Evolutionary conservation across 192 early-diverging fungal species (phyloP).

Genomic region (Funneliformis geosporum): DNA sequence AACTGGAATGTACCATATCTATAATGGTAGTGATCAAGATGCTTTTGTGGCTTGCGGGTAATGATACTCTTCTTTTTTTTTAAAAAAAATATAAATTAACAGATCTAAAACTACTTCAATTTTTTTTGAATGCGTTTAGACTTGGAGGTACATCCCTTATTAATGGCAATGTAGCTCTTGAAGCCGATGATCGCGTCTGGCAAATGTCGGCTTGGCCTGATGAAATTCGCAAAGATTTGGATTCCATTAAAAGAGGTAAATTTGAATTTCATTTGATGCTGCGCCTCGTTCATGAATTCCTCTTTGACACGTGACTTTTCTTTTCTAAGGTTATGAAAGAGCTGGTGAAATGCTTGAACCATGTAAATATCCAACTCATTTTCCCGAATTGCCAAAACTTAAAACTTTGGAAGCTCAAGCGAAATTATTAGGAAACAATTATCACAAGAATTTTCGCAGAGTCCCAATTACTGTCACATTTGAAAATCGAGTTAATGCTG

Average conservation of each 20-base stretch:
- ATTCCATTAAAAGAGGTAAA: background rate
- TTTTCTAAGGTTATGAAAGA: constrained; percentile 32
- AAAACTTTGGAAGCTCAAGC: constrained; percentile 44
- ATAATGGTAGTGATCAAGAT: constrained; percentile 45
- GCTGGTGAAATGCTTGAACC: constrained; percentile 46
- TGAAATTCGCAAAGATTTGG: constrained; percentile 40
- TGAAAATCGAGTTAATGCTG: constrained; percentile 44
- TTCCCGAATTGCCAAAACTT: constrained; percentile 45
- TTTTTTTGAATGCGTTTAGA: constrained; percentile 25
- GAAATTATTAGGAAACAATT: constrained; percentile 30
- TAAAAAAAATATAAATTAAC: too few relatives aligned
- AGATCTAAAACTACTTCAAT: too few relatives aligned
- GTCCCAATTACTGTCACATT: constrained; percentile 46
- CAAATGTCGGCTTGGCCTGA: constrained; percentile 37
- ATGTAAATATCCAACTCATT: constrained; percentile 42
- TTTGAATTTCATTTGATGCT: background rate
- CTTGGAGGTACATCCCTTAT: constrained; percentile 51
- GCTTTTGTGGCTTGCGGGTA: constrained; percentile 46
- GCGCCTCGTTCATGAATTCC: too few relatives aligned
- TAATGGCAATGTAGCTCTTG: constrained; percentile 48
- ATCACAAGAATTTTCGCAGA: constrained; percentile 42
- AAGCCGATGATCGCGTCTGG: constrained; percentile 45
- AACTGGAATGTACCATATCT: constrained; percentile 45
- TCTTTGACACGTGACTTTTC: background rate
- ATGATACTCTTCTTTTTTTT: too few relatives aligned